phyloP scores from a whole-genome alignment of 2,329 filamentous ascomycete species.

The Colletotrichum scovillei region DNA sequence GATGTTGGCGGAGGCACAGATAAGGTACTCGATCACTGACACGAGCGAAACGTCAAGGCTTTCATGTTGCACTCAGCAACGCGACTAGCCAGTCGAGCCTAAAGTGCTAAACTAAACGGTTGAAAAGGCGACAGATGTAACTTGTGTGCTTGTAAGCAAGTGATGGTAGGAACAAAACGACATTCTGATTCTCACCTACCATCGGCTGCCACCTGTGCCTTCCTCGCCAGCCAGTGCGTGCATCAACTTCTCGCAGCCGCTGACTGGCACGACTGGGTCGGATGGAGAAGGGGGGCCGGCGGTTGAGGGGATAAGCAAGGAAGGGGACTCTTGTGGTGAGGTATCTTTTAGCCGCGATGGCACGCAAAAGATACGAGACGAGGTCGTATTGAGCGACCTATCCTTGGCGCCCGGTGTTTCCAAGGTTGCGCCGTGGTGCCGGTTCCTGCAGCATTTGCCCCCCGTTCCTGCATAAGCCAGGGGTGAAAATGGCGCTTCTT shows the following conservation, averaged over 20 bases:
- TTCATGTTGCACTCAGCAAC: slow-evolving; percentile 18
- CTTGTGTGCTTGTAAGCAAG: too few species aligned
- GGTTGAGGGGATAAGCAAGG: slow-evolving; percentile 27
- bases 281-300: slow-evolving; percentile 6
- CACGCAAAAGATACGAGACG: neutral
- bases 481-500: slow-evolving; percentile 36
- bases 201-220: slow-evolving; percentile 29
- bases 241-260: slow-evolving; percentile 21
- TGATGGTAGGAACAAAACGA: neutral
- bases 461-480: slow-evolving; percentile 35
- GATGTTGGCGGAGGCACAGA: slow-evolving; percentile 11
- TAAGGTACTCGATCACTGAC: neutral
- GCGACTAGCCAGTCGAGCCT: neutral
- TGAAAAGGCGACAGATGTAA: neutral
- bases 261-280: slow-evolving; percentile 28
- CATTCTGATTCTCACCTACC: slow-evolving; percentile 16
- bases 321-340: neutral
- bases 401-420: slow-evolving; percentile 31
- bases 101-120: neutral
- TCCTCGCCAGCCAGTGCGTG: slow-evolving; percentile 19
- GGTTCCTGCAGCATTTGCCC: slow-evolving; percentile 35
- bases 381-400: neutral
- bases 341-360: slow-evolving; percentile 12
- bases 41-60: neutral
- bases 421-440: slow-evolving; percentile 27